Conservation (phyloP, 139 green algal species). For the Dunaliella primolecta region DNA sequence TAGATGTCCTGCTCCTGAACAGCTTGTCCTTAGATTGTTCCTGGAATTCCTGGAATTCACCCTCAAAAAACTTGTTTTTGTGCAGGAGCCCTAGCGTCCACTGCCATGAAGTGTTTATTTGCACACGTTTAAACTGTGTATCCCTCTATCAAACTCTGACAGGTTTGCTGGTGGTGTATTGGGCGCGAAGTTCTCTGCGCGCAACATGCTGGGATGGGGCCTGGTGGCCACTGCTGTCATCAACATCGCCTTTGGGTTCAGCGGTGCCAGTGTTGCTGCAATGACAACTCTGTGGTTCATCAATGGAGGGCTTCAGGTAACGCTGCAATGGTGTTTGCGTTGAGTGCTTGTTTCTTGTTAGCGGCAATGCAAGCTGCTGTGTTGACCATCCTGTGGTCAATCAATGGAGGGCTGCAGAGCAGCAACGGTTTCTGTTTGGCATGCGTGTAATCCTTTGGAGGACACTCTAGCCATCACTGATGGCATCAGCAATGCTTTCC, state of each 20-base stretch:
- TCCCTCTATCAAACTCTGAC: not conserved
- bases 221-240: constrained; percentile 80
- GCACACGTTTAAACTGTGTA: not conserved
- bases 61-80: too few species aligned
- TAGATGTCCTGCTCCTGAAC: too few species aligned
- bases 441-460: too few species aligned
- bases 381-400: constrained; percentile 31
- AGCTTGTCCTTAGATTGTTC: too few species aligned
- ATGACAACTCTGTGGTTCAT: constrained; percentile 33
- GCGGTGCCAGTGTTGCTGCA: constrained; percentile 51
- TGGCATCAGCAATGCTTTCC: too few species aligned
- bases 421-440: too few species aligned
- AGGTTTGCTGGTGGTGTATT: constrained; percentile 66
- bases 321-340: too few species aligned
- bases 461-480: too few species aligned
- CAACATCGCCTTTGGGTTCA: constrained; percentile 86
- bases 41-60: too few species aligned
- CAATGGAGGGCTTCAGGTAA: constrained; percentile 25
- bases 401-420: constrained; percentile 25
- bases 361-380: too few species aligned
- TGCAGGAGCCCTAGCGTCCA: not conserved
- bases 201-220: constrained; percentile 79
- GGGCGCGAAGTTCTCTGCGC: constrained; percentile 68
- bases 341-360: too few species aligned
- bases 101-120: not conserved